phyloP scores from a whole-genome alignment of 805 yeast genomes.

The Jamesozyma hellenica region DNA sequence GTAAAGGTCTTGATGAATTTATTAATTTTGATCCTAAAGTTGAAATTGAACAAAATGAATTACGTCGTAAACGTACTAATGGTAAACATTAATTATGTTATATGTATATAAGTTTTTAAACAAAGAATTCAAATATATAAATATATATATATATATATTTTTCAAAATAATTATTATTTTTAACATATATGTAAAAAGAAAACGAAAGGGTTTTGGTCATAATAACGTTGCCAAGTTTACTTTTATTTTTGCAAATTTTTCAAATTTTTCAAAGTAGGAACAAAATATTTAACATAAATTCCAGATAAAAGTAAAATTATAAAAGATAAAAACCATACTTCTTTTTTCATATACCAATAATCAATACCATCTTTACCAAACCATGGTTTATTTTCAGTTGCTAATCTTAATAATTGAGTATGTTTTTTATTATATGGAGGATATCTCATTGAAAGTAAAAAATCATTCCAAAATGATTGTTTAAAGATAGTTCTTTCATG shows the following conservation, averaged over 20 bases:
- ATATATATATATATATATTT: too few relatives aligned
- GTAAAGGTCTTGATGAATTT: constrained; percentile 89
- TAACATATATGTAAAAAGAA: too few relatives aligned
- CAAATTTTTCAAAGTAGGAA: not conserved
- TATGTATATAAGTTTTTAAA: too few relatives aligned
- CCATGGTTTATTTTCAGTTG: constrained; percentile 27
- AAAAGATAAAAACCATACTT: not conserved
- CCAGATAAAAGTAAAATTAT: not conserved
- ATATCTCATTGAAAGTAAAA: constrained; percentile 48
- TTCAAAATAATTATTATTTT: too few relatives aligned
- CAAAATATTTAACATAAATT: not conserved
- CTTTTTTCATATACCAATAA: constrained; percentile 5
- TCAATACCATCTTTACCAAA: constrained; percentile 32
- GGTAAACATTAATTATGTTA: constrained; percentile 51
- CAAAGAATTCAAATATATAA: too few relatives aligned
- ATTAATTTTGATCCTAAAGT: constrained; percentile 75
- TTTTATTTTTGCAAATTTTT: too few relatives aligned
- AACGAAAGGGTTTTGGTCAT: too few relatives aligned
- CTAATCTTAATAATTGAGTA: constrained; percentile 18
- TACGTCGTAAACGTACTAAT: constrained; percentile 63
- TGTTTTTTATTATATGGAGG: constrained; percentile 45
- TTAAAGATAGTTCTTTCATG: constrained; percentile 60
- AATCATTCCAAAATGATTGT: constrained; percentile 59
- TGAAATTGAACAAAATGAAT: constrained; percentile 57
- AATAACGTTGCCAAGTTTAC: too few relatives aligned